Base-by-base conservation (phyloP, 768 basidiomycete genomes). In the Pulveroboletus sp. region DNA sequence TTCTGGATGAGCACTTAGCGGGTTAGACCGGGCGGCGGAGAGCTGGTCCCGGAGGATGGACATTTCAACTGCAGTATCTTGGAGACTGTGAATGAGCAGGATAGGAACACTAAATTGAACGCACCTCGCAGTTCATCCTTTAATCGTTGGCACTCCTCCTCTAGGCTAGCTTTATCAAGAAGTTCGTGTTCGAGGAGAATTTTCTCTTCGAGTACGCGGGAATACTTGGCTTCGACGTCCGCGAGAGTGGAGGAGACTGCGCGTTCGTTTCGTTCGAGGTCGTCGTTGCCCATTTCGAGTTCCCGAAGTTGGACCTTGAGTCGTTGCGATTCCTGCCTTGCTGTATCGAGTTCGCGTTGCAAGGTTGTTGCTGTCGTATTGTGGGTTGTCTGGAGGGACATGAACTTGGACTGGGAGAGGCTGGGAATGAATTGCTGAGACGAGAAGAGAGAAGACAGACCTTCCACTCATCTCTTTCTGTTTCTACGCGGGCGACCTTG, bases 281-380 rank as follows among this genome's bases (percentile, higher is more conserved):
- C 94, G 61, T 99, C 97, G 61, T 97, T 97, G 40, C 95, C 95
- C 82, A 98, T 88, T 70, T 98, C 95, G 25, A 97, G 75, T 66
- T 97, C 91, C 19, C 90, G 81, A 16, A 93, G 71, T 62, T 87
- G 84, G 19, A 87, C 72, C 68, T 88, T 88, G 52, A 80, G 68
- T 42, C 75, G 74, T 62, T 87, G 86, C 53, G 85, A 77, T 51
- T 86, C 83, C 61, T 87, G 82, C 48, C 91, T 80, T 32, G 90
- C 75, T 47, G 79, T 81, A 60, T 95, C 93, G 38, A 94, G 75
- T 69, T 97, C 90, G 49, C 90, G 85, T 68, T 98, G 95, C 54
- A 99, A 79, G 45, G 92, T 92, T 2, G 87, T 83, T 5, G 87
- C 87, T 0, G 91, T 91, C 16, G 89, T 89, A 62, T 97, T 95